Evolutionary conservation across 148 eudicot species (phyloP), one percentile per base, ranked within the genome.

Genomic region (Nepenthes mirabilis): DNA sequence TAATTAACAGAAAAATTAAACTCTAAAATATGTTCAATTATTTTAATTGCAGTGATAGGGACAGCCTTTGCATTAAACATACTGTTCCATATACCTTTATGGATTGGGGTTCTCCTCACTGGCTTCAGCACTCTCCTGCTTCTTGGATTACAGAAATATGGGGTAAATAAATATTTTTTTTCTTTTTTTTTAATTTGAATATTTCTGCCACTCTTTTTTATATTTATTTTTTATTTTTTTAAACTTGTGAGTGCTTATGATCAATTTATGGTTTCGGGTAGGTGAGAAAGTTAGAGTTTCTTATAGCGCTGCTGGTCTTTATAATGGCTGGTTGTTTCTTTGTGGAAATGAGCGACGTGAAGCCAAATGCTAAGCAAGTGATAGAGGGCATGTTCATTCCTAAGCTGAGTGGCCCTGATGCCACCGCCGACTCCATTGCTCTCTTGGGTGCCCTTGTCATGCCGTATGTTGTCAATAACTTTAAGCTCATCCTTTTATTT

Each of bases 31-130:
- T 11, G 10, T 36, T 33, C 7, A 32, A 23, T 55, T 2, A 32
- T 8, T 32, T 10, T 9, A 7, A 8, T 56, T 65, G 61, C 81
- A 83, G 97, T 91, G 43, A 84, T 91, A 49, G 97, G 97, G 43
- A 91, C 95, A 6, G 97, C 97, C 6, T 91, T 87, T 71, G 91
- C 95, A 0, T 75, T 91, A 13, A 79, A 91, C 65, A 87, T 91
- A 52, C 57, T 91, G 53, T 87, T 91, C 60, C 68, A 77, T 14
- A 79, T 87, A 47, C 97, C 95, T 56, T 73, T 91, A 35, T 91
- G 97, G 95, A 82, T 70, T 59, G 97, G 97, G 62, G 97, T 91
- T 57, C 85, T 91, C 12, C 60, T 77, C 33, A 84, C 97, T 59
- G 97, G 95, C 53, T 61, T 70, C 2, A 91, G 95, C 70, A 91